Conservation (phyloP, 192 early-diverging fungal species). For the Phycomyces blakesleeanus region DNA sequence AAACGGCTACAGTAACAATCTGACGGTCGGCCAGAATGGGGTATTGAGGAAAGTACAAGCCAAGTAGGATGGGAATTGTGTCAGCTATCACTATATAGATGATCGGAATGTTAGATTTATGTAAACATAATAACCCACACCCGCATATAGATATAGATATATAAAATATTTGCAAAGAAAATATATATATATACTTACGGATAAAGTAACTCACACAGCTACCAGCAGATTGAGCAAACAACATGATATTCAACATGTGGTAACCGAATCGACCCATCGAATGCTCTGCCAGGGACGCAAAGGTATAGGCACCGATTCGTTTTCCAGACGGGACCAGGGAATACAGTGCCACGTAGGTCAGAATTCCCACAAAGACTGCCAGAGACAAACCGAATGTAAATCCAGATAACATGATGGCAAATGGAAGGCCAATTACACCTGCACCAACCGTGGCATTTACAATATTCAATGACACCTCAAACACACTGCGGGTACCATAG, state of each 20-base stretch:
- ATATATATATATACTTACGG: too few species aligned
- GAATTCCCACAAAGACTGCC: slow-evolving; percentile 45
- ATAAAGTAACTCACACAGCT: slow-evolving; percentile 62
- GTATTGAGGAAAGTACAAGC: slow-evolving; percentile 30
- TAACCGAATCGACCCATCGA: slow-evolving; percentile 51
- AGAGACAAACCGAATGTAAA: slow-evolving; percentile 53
- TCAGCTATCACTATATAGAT: slow-evolving; percentile 46
- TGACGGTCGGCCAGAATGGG: slow-evolving; percentile 20
- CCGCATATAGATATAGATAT: too few species aligned
- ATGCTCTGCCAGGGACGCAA: slow-evolving; percentile 47
- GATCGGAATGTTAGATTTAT: too few species aligned
- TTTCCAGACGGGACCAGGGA: slow-evolving; percentile 55
- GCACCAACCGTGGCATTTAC: slow-evolving; percentile 70
- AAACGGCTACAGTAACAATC: slow-evolving; percentile 11
- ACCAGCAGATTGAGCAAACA: slow-evolving; percentile 56
- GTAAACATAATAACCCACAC: too few species aligned
- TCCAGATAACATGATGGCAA: slow-evolving; percentile 58
- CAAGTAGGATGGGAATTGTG: slow-evolving; percentile 43
- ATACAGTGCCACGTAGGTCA: slow-evolving; percentile 50
- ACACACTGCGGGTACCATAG: slow-evolving; percentile 34
- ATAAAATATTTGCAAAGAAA: too few species aligned
- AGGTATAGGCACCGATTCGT: slow-evolving; percentile 50
- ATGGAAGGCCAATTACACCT: slow-evolving; percentile 65
- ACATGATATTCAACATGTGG: slow-evolving; percentile 48
- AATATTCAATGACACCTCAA: slow-evolving; percentile 56